Base-by-base conservation (phyloP, 2,329 filamentous ascomycete species). In the Phyllosticta citrichinensis region DNA sequence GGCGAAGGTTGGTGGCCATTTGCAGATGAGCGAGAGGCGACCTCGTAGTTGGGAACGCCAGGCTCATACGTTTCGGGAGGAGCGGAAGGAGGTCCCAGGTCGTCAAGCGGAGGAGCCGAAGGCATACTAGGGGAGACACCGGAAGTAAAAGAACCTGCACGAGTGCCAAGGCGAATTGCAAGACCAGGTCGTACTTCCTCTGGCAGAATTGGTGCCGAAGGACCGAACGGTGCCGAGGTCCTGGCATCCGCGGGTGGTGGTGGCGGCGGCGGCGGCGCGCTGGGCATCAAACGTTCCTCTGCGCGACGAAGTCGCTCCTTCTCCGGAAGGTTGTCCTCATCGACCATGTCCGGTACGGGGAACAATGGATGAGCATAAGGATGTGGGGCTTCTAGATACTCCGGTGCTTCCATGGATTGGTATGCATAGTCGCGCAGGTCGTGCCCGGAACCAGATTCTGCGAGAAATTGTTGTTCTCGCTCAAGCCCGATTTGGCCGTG, bases 251-350 rank as follows among this genome's bases (percentile, higher is more conserved):
- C 33, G 14, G 33, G 33, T 14, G 33, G 33, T 40, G 33, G 33
- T 12, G 88, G 82, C 14, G 89, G 92, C 67, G 89, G 92, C 67
- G 88, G 82, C 14, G 89, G 92, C 67, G 86, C 86, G 68, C 91
- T 96, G 2, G 93, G 93, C 22, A 97, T 75, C 5, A 97, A 76
- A 55, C 86, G 83, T 65, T 87, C 83, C 74, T 97, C 92, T 51
- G 90, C 91, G 62, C 84, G 83, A 55, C 87, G 83, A 62, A 94
- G 76, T 56, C 87, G 85, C 63, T 95, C 87, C 73, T 97, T 97
- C 65, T 97, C 94, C 12, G 87, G 85, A 33, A 91, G 76, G 4
- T 77, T 80, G 63, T 82, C 82, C 60, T 90, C 85, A 12, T 56
- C 50, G 3, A 62, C 52, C 55, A 51, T 52, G 25, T 61, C 58